Conservation (phyloP, 2,329 filamentous ascomycete genomes). For the Arthrinium puccinioides region DNA sequence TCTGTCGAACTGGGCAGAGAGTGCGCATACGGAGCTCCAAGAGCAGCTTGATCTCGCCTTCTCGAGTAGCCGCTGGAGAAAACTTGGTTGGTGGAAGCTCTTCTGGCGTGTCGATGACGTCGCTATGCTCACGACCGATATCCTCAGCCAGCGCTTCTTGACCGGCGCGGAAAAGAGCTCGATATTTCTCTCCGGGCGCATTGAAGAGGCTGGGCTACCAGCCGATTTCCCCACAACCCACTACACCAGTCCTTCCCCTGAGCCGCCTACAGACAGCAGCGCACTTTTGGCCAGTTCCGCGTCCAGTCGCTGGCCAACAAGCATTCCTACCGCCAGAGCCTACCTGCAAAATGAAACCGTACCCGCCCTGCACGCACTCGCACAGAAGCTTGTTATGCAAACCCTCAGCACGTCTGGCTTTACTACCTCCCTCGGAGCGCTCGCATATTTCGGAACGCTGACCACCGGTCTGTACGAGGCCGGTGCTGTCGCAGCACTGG, state of each 20-base stretch:
- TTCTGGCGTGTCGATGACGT: constrained; percentile 95
- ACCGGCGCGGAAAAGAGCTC: constrained; percentile 69
- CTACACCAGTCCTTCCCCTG: neutral
- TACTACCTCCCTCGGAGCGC: constrained; percentile 43
- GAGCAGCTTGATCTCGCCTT: constrained; percentile 74
- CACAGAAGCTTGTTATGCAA: constrained; percentile 68
- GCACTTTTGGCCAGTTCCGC: neutral
- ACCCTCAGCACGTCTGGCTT: constrained; percentile 66
- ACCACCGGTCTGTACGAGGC: constrained; percentile 52
- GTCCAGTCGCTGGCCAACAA: constrained; percentile 58
- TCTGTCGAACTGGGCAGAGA: constrained; percentile 68
- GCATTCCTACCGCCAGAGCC: constrained; percentile 65
- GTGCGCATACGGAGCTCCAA: constrained; percentile 76
- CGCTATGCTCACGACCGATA: constrained; percentile 70
- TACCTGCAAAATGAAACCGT: constrained; percentile 61
- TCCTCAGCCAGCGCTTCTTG: constrained; percentile 71
- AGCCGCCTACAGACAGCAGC: neutral
- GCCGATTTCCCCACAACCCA: constrained; percentile 5
- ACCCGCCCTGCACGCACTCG: constrained; percentile 63
- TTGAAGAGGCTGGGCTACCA: constrained; percentile 42
- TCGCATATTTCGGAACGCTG: constrained; percentile 50
- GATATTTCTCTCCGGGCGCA: constrained; percentile 75
- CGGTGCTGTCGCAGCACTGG: constrained; percentile 53
- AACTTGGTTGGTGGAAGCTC: constrained; percentile 87
- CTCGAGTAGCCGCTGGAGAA: constrained; percentile 66